phyloP scores from a whole-genome alignment of 2,329 filamentous ascomycete genomes.

The Ascochyta koolunga region DNA sequence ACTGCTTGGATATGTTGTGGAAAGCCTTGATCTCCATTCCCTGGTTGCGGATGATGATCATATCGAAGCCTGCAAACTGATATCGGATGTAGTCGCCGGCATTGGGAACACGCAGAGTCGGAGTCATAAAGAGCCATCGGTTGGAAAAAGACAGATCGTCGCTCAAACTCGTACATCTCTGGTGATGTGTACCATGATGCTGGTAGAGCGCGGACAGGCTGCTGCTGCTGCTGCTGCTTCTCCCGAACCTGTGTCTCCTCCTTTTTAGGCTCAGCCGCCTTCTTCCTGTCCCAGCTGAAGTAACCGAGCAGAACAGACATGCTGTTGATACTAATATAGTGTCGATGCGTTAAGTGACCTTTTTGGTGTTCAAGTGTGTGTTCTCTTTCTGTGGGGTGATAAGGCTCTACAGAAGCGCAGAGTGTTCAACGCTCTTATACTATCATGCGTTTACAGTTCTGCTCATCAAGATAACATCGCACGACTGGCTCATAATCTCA shows the following conservation, averaged over 20 bases:
- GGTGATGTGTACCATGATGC: conserved; percentile 53
- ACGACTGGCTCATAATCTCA: not conserved
- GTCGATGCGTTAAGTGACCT: not conserved
- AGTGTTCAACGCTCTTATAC: not conserved
- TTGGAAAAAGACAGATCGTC: conserved; percentile 53
- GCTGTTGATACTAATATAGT: no score
- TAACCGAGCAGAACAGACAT: conserved; percentile 15
- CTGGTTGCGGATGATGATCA: conserved; percentile 32
- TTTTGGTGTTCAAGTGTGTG: not conserved
- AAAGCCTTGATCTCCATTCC: conserved; percentile 30
- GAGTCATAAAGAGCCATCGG: conserved; percentile 48
- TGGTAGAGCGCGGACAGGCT: conserved; percentile 45
- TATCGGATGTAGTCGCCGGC: conserved; percentile 30
- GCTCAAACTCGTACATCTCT: conserved; percentile 55
- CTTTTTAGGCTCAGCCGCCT: conserved; percentile 1
- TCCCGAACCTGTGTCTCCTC: conserved; percentile 2
- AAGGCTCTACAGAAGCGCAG: not conserved
- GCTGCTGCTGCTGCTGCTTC: conserved; percentile 3
- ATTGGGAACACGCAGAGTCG: conserved; percentile 31
- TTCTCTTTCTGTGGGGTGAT: not conserved
- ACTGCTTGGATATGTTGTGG: conserved; percentile 49
- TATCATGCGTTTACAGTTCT: not conserved
- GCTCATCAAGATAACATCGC: not conserved
- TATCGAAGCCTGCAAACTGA: conserved; percentile 29
- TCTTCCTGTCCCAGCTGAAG: conserved; percentile 15